Evolutionary conservation across 1,284 basidiomycete species (phyloP).

Genomic region (Phellopilus nigrolimitatus): DNA sequence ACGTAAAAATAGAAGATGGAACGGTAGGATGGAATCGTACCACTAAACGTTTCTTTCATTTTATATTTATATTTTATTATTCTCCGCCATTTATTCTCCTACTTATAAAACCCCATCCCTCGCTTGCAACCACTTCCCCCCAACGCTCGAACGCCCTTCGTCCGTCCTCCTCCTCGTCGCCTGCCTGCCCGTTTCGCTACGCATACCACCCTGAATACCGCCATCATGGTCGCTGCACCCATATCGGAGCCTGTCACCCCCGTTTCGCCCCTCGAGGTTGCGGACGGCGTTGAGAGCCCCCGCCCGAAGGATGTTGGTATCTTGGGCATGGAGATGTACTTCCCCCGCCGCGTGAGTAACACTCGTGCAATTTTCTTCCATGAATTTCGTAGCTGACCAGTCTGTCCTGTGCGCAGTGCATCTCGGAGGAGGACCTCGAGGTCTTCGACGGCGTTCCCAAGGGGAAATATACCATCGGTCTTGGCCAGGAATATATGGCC

Average conservation of each 20-base stretch:
- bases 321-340: conserved; percentile 90
- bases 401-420: conserved; percentile 52
- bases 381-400: conserved; percentile 24
- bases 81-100: background rate
- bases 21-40: conserved; percentile 7
- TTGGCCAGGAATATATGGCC: conserved; percentile 98
- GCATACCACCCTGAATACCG: background rate
- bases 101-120: conserved; percentile 4
- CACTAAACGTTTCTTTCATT: background rate
- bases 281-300: conserved; percentile 26
- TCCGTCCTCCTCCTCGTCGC: background rate
- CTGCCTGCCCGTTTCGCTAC: background rate
- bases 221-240: conserved; percentile 19
- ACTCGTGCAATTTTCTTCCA: conserved; percentile 20
- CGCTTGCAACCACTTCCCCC: conserved; percentile 1
- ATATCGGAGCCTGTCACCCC: conserved; percentile 21
- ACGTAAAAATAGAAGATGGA: background rate
- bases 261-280: conserved; percentile 17
- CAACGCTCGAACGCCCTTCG: background rate
- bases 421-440: conserved; percentile 94
- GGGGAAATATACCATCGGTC: conserved; percentile 99
- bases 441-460: conserved; percentile 92
- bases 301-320: conserved; percentile 92
- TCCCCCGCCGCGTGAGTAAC: conserved; percentile 77
- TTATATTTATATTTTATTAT: conserved; percentile 4